phyloP scores from a whole-genome alignment of 345 rosid species.

The Atalantia buxifolia region DNA sequence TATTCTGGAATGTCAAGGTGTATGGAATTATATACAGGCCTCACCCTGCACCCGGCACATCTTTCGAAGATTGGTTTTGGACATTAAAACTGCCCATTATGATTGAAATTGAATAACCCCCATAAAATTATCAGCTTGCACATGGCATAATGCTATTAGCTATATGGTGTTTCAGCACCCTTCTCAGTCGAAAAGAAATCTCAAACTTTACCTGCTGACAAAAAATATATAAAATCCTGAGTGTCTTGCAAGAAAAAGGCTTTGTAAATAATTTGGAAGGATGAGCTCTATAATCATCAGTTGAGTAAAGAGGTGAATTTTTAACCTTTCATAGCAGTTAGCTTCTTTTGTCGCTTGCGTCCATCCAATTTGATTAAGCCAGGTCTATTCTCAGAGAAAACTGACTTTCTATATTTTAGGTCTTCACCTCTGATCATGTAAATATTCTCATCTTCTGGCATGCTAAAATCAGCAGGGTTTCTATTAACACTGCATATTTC shows the following conservation, averaged over 20 bases:
- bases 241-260: constrained; percentile 6
- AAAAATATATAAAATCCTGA: background rate
- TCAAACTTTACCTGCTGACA: constrained; percentile 15
- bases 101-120: background rate
- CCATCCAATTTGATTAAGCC: constrained; percentile 21
- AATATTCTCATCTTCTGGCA: constrained; percentile 57
- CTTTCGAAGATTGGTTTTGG: constrained; percentile 3
- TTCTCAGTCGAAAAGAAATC: background rate
- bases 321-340: constrained; percentile 23
- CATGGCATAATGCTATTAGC: background rate
- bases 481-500: constrained; percentile 58
- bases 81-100: constrained; percentile 11
- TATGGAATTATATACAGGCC: constrained; percentile 30
- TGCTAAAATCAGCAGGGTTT: constrained; percentile 93
- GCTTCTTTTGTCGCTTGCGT: constrained; percentile 49
- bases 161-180: background rate
- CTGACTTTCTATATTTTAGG: constrained; percentile 37
- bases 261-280: background rate
- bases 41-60: constrained; percentile 10
- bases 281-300: background rate
- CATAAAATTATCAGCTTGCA: constrained; percentile 1
- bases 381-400: constrained; percentile 19
- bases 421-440: constrained; percentile 63
- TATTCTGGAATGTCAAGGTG: constrained; percentile 19
- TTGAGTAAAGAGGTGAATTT: background rate